Evolutionary conservation across 306 rosid species (phyloP).

Genomic region (Dicorynia guianensis): DNA sequence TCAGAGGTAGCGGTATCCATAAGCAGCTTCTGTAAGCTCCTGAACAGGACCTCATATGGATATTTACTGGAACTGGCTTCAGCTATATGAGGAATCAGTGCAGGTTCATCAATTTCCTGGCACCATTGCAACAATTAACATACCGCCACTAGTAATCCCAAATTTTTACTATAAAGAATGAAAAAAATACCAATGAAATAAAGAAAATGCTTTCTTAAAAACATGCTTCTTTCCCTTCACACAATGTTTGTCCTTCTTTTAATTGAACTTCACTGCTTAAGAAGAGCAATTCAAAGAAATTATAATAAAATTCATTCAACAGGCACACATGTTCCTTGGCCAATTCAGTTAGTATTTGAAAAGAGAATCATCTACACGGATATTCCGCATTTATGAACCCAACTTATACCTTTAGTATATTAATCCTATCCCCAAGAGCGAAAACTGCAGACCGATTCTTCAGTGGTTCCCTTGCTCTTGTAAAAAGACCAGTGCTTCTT

Average conservation of each 20-base stretch:
- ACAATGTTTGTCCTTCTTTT: conserved; percentile 14
- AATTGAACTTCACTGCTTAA: conserved; percentile 23
- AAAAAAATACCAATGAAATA: conserved; percentile 16
- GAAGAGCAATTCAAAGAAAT: conserved; percentile 2
- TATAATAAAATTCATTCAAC: conserved; percentile 8
- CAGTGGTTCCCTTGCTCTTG: conserved; percentile 86
- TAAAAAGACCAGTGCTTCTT: conserved; percentile 79
- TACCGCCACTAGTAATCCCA: neutral
- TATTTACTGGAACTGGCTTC: conserved; percentile 87
- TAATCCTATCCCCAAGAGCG: conserved; percentile 93
- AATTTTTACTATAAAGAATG: neutral
- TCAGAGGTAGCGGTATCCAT: conserved; percentile 94
- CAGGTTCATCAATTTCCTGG: conserved; percentile 91
- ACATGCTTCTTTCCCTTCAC: neutral
- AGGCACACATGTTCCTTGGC: conserved; percentile 4
- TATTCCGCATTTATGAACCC: conserved; percentile 9
- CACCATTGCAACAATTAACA: conserved; percentile 16
- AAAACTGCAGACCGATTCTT: conserved; percentile 97
- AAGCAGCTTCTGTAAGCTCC: conserved; percentile 93
- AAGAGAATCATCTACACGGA: conserved; percentile 25
- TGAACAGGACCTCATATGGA: conserved; percentile 86
- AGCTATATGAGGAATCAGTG: conserved; percentile 89
- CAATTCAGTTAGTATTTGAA: conserved; percentile 25
- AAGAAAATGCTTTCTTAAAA: neutral
- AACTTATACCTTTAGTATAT: conserved; percentile 72